A percentile compares a stretch with the other conserved stretches of the same genome.
These are phyloP conservation scores for Entamoeba histolytica DNA, from an alignment of 208 protist genomes.

Conservation along the genomic window DNA sequence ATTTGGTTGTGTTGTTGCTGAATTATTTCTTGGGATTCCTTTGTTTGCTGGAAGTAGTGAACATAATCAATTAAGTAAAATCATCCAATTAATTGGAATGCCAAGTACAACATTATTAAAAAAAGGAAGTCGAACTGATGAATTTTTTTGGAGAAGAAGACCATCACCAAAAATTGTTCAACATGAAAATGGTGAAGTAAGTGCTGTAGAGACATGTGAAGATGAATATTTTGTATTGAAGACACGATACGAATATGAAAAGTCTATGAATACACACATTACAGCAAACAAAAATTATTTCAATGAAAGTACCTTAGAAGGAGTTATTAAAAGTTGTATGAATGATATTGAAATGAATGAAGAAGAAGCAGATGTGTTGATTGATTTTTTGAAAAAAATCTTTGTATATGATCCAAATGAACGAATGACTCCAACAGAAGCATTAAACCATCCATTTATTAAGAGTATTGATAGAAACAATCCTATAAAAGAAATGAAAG, in stretches of 20 bases:
- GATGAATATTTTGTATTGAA: neutral
- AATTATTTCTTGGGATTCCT: slow-evolving; percentile 55
- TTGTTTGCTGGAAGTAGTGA: slow-evolving; percentile 79
- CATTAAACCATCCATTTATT: neutral
- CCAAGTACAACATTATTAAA: neutral
- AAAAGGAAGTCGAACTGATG: neutral
- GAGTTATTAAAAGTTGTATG: neutral
- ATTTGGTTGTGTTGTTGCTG: slow-evolving; percentile 84
- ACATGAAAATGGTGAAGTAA: too few relatives aligned
- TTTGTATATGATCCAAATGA: neutral
- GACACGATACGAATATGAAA: neutral
- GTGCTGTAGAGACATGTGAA: neutral
- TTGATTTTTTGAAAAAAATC: neutral
- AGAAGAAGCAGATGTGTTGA: neutral
- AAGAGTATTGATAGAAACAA: too few relatives aligned
- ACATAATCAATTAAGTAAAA: neutral
- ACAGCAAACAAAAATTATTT: neutral
- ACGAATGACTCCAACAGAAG: neutral
- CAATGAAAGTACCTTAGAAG: neutral
- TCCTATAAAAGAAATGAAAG: neutral
- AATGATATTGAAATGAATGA: neutral
- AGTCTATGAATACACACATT: neutral
- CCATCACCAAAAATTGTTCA: too few relatives aligned
- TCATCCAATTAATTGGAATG: neutral
- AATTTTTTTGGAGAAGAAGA: neutral